phyloP scores from a whole-genome alignment of 257 asterid genomes.

The Cinchona pubescens region DNA sequence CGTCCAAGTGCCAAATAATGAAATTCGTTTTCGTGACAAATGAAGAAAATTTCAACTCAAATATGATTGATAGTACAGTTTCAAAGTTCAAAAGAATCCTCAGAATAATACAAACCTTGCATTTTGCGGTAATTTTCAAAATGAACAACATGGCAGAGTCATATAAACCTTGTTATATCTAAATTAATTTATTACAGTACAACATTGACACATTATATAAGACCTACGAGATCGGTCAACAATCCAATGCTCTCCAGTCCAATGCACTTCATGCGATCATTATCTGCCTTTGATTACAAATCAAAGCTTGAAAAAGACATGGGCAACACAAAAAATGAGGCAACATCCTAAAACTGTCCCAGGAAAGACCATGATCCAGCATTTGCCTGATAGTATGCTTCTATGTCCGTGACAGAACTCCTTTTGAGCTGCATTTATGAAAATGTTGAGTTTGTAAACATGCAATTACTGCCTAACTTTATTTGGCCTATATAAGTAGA shows the following conservation, averaged over 20 bases:
- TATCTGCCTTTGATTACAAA: background rate
- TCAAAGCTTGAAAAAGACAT: background rate
- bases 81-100: background rate
- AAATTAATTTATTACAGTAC: background rate
- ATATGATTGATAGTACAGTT: background rate
- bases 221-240: background rate
- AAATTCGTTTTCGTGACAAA: background rate
- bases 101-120: background rate
- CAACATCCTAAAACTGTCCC: background rate
- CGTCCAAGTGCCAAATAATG: no score
- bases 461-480: background rate
- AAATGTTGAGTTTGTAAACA: background rate
- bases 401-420: constrained; percentile 72
- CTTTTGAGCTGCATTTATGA: constrained; percentile 66
- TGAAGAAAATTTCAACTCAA: background rate
- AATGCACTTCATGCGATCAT: background rate
- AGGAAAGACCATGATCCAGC: constrained; percentile 6
- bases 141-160: background rate
- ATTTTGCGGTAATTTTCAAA: background rate
- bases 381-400: constrained; percentile 4
- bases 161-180: background rate
- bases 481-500: background rate
- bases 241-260: background rate
- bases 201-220: no score
- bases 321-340: background rate